Evolutionary conservation across 306 rosid species (phyloP), one percentile per base, ranked within the genome.

Genomic region (Trifolium subterraneum): DNA sequence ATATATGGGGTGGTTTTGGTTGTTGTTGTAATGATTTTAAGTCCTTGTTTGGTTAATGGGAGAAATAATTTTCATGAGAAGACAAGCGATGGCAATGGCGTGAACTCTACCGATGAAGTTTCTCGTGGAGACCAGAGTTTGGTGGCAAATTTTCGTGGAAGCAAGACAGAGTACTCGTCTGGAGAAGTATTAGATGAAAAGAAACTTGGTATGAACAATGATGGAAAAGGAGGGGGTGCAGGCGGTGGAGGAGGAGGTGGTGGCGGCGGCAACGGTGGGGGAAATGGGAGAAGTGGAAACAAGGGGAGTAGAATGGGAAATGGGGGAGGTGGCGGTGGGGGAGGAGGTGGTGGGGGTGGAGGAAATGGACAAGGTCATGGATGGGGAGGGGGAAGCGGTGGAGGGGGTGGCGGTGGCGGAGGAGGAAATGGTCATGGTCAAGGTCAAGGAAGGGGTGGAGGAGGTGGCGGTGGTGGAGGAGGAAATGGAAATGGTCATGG

Each of bases 41-140:
- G 71, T 27, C 69, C 82, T 72, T 72, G 87, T 79, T 68, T 72
- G 70, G 84, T 27, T 29, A 61, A 72, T 80, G 84, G 50, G 38
- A 45, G 64, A 51, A 72, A 33, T 6, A 61, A 38, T 56, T 56
- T 39, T 50, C 58, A 27, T 1, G 68, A 38, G 50, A 47, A 25
- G 65, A 59, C 3, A 27, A 48, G 3, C 25, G 75, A 31, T 74
- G 83, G 47, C 2, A 12, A 56, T 56, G 35, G 5, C 8, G 4
- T 11, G 1, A 58, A 70, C 64, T 45, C 78, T 27, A 47, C 71
- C 0, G 6, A 56, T 62, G 15, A 68, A 31, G 61, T 61, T 69
- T 60, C 65, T 63, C 51, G 1, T 2, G 38, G 19, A 44, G 61
- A 54, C 3, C 25, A 10, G 16, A 39, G 44, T 69, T 10, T 59